Evolutionary conservation across 805 yeast species (phyloP).

Genomic region (Kazachstania kunashirensis): DNA sequence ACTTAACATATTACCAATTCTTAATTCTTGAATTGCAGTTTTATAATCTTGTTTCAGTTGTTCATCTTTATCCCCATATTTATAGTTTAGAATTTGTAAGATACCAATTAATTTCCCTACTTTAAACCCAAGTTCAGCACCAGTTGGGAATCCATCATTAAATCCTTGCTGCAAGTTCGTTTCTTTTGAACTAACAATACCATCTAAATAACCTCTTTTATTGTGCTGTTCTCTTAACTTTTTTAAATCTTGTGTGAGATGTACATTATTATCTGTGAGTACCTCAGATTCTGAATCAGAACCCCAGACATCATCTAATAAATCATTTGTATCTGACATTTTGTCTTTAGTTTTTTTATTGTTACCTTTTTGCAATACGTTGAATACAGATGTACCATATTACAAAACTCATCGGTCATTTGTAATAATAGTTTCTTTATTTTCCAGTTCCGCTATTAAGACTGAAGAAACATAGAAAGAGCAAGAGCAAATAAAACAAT

Average conservation of each 20-base stretch:
- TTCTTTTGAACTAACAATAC: slow-evolving; percentile 61
- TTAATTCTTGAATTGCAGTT: slow-evolving; percentile 43
- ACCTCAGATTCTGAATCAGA: slow-evolving; percentile 5
- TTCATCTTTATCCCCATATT: slow-evolving; percentile 13
- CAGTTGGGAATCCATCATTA: slow-evolving; percentile 67
- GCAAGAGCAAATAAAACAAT: too few relatives aligned
- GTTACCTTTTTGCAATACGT: too few relatives aligned
- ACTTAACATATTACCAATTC: slow-evolving; percentile 48
- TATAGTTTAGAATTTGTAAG: slow-evolving; percentile 30
- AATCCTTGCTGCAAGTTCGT: slow-evolving; percentile 67
- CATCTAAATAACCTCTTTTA: slow-evolving; percentile 79
- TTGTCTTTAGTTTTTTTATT: background rate
- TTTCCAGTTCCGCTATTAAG: too few relatives aligned
- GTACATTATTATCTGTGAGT: background rate
- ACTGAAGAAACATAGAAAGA: too few relatives aligned
- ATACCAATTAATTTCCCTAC: slow-evolving; percentile 59
- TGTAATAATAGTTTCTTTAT: too few relatives aligned
- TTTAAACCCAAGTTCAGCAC: slow-evolving; percentile 56
- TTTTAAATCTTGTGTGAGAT: slow-evolving; percentile 21
- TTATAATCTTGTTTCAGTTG: slow-evolving; percentile 20
- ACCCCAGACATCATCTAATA: slow-evolving; percentile 12
- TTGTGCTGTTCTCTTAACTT: slow-evolving; percentile 52
- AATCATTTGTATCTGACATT: background rate
- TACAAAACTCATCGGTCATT: too few relatives aligned
- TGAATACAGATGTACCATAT: too few relatives aligned